These are phyloP conservation scores for Apophysomyces elegans DNA, from an alignment of 371 early-diverging fungal species.

Conservation along the genomic window DNA sequence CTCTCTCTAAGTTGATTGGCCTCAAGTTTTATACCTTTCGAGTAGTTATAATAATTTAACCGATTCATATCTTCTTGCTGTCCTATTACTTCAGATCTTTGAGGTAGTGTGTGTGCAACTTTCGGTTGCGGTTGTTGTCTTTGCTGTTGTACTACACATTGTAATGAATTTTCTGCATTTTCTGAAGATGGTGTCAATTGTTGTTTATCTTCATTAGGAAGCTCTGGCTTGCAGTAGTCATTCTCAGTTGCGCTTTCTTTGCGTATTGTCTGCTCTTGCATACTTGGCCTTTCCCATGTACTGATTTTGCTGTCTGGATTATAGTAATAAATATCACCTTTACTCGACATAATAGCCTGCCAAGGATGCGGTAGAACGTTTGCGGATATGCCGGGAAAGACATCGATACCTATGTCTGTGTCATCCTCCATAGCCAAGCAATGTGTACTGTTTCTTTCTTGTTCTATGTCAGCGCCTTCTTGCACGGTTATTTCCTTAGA, in stretches of 20 bases:
- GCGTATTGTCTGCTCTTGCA: neutral
- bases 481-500: no score
- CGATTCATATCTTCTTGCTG: no score
- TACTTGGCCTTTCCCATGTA: neutral
- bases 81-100: no score
- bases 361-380: conserved; percentile 19
- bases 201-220: neutral
- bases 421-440: neutral
- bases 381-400: neutral
- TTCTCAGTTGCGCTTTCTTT: neutral
- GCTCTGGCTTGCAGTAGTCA: neutral
- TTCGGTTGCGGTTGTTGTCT: neutral
- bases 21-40: neutral
- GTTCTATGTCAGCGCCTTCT: no score
- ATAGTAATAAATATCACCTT: conserved; percentile 21
- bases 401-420: neutral
- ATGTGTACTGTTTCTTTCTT: no score
- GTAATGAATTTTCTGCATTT: neutral
- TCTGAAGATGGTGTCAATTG: neutral
- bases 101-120: no score
- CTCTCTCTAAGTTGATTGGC: neutral
- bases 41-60: neutral
- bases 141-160: neutral
- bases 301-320: conserved; percentile 13
- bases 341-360: conserved; percentile 17